Conservation (phyloP, 1,139 yeast genomes). For the Saccharomyces hybrid region DNA sequence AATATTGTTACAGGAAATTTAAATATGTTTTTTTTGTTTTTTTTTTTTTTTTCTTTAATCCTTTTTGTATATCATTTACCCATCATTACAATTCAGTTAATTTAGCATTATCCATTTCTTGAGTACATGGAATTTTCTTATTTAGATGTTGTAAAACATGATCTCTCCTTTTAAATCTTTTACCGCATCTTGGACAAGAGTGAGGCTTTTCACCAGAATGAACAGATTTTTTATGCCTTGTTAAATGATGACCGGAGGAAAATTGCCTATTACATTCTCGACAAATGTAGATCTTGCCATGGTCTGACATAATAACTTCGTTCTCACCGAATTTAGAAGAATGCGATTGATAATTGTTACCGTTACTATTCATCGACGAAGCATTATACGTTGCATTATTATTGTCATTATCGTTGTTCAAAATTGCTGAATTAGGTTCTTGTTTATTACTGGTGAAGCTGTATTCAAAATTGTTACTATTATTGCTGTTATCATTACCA, state of each 20-base stretch:
- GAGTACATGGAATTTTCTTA: constrained; percentile 27
- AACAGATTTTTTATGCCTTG: constrained; percentile 30
- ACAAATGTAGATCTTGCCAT: constrained; percentile 22
- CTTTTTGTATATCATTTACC: constrained; percentile 7
- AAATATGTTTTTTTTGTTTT: not conserved
- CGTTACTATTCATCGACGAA: constrained; percentile 7
- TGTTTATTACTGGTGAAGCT: not conserved
- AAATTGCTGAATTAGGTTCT: not conserved
- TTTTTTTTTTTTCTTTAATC: not conserved
- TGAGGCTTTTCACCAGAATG: constrained; percentile 30
- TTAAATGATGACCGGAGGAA: constrained; percentile 29
- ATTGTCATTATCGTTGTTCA: not conserved
- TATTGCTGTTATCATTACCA: not conserved
- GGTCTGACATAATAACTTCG: constrained; percentile 1
- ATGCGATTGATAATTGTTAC: not conserved
- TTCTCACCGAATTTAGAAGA: not conserved
- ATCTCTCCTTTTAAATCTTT: constrained; percentile 30
- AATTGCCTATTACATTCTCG: constrained; percentile 25
- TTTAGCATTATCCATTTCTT: constrained; percentile 12
- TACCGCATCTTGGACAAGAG: constrained; percentile 30
- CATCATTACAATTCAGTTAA: constrained; percentile 8
- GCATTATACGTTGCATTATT: not conserved
- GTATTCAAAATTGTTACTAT: not conserved
- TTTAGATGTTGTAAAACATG: constrained; percentile 31
- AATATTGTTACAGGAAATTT: not conserved